Evolutionary conservation across 768 basidiomycete species (phyloP).

Genomic region (Asterophora lycoperdoides): DNA sequence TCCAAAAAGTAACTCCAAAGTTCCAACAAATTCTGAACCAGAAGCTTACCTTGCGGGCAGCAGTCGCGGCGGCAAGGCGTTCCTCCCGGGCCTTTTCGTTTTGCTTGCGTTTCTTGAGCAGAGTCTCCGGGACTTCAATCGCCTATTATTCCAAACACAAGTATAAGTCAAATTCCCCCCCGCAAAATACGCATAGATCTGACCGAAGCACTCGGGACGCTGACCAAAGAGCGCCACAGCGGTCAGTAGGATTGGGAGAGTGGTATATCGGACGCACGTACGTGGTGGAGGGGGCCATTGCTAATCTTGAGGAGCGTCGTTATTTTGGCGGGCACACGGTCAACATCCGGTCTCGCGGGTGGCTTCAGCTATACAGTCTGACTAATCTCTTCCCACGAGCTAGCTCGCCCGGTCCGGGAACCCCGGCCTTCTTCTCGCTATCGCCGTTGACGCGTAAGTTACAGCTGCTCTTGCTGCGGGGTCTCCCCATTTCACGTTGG

Average conservation of each 20-base stretch:
- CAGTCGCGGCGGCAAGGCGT: conserved; percentile 75
- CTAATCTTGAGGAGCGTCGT: conserved; percentile 45
- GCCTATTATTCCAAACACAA: conserved; percentile 41
- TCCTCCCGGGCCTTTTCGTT: conserved; percentile 96
- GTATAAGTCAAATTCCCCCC: conserved; percentile 16
- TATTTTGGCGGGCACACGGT: conserved; percentile 21
- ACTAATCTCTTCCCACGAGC: conserved; percentile 29
- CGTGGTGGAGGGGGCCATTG: conserved; percentile 57
- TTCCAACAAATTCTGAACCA: conserved; percentile 8
- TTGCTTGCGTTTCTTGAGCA: conserved; percentile 99
- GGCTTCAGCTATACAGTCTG: conserved; percentile 45
- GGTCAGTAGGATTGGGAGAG: conserved; percentile 2
- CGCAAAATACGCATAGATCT: conserved; percentile 25
- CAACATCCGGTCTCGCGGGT: conserved; percentile 25
- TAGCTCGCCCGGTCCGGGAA: neutral
- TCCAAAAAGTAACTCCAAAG: conserved; percentile 11
- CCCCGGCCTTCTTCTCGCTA: neutral
- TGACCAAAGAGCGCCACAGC: conserved; percentile 18
- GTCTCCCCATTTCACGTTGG: too few species aligned
- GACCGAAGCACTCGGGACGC: conserved; percentile 58
- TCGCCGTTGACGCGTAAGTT: too few species aligned
- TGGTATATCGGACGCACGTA: conserved; percentile 29
- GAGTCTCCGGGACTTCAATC: conserved; percentile 98
- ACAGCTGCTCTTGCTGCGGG: too few species aligned
- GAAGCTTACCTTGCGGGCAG: conserved; percentile 80